Evolutionary conservation across 2,329 filamentous ascomycete species (phyloP), one percentile per base, ranked within the genome.

Genomic region (Coccinonectria pachysandricola): DNA sequence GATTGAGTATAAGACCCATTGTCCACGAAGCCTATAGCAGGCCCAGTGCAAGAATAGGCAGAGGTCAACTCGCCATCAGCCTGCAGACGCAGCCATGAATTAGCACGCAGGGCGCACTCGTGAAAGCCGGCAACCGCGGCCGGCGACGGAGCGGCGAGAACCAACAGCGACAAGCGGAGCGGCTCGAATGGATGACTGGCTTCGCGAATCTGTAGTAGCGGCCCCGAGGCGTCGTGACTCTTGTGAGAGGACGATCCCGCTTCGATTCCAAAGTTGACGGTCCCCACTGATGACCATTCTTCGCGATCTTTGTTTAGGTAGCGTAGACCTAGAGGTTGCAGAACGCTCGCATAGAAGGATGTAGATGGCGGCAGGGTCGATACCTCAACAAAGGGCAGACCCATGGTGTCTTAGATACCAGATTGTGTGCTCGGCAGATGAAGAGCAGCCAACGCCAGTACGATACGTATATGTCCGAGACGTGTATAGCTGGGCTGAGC

Each of bases 271-370:
- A 59, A 69, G 22, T 57, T 55, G 30, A 42, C 34, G 16, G 40
- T 46, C 4, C 43, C 43, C 36, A 67, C 52, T 12, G 54, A 56
- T 5, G 53, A 42, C n/a, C 30, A 28, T 15, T 39, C 37, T 15
- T 47, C 45, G 20, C 43, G 45, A 23, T 35, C 32, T 16, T 36
- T 35, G 20, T 30, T 26, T 22, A 53, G 30, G 30, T 76, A 92
- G 34, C 69, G 69, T 35, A 92, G 75, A 19, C 81, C 81, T 12
- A 93, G 66, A 4, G 83, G 79, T 42, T 88, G 82, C 6, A 84
- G 67, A 38, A 85, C 68, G 36, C 80, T 71, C 12, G 86, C 71
- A 56, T 85, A 93, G 62, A 92, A 93, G 6, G 84, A 91, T 25
- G 79, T 75, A 4, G 85, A 81, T 18, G 77, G 74, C 28, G 84